Conservation (phyloP, 108 stramenopile species). For the Conticribra weissflogii region DNA sequence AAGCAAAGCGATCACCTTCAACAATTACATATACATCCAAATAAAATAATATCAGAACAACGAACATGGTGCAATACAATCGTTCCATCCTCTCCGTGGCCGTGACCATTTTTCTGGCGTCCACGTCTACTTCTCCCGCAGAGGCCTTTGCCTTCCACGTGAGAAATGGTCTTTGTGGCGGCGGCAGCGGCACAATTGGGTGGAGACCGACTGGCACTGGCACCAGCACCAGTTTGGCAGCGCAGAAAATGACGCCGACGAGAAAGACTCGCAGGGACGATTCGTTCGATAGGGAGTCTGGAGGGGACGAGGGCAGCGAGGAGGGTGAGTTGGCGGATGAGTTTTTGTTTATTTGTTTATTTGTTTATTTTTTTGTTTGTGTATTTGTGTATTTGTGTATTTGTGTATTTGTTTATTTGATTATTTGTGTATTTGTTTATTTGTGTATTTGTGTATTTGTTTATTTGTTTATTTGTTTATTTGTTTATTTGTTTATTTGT, state of each 20-base stretch:
- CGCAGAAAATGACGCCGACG: conserved; percentile 46
- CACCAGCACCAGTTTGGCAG: conserved; percentile 4
- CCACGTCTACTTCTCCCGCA: neutral
- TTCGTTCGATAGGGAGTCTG: conserved; percentile 24
- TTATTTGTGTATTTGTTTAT: too few species aligned
- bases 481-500: too few species aligned
- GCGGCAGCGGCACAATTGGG: neutral
- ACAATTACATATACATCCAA: too few species aligned
- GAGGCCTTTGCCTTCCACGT: neutral
- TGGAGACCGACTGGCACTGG: neutral
- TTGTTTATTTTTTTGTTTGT: neutral
- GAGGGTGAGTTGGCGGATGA: conserved; percentile 13
- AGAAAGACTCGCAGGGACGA: conserved; percentile 40
- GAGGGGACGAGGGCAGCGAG: conserved; percentile 5
- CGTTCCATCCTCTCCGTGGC: neutral
- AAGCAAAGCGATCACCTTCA: too few species aligned
- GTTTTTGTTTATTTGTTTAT: neutral
- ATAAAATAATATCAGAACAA: neutral
- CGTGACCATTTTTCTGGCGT: neutral
- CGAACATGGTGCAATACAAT: neutral
- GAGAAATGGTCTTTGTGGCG: neutral
- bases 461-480: too few species aligned
- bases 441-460: too few species aligned
- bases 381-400: neutral
- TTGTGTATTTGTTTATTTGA: too few species aligned